phyloP scores from a whole-genome alignment of 441 rosid species.

The Gossypium schwendimanii region DNA sequence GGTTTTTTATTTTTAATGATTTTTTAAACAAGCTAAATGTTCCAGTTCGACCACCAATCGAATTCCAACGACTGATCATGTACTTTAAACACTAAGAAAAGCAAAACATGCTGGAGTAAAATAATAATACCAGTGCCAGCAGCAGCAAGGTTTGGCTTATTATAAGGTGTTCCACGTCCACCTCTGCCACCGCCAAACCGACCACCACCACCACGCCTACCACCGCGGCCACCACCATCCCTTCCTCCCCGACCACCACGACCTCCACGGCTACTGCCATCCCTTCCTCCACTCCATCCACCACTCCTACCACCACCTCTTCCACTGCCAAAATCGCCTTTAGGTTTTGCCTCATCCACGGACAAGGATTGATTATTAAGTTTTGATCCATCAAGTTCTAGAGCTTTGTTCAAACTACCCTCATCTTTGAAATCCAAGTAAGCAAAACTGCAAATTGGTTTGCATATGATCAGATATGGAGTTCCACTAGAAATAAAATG shows the following conservation, averaged over 20 bases:
- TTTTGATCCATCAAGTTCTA: slow-evolving; percentile 51
- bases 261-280: slow-evolving; percentile 22
- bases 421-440: slow-evolving; percentile 48
- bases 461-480: neutral
- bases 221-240: slow-evolving; percentile 14
- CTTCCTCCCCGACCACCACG: neutral
- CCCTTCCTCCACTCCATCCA: slow-evolving; percentile 27
- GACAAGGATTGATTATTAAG: slow-evolving; percentile 38
- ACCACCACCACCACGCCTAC: slow-evolving; percentile 19
- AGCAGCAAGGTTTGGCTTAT: slow-evolving; percentile 37
- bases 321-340: slow-evolving; percentile 26
- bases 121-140: slow-evolving; percentile 29
- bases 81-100: too few relatives aligned
- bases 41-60: too few relatives aligned
- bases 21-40: too few relatives aligned
- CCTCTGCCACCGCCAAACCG: slow-evolving; percentile 18
- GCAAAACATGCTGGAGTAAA: neutral
- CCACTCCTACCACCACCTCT: slow-evolving; percentile 36
- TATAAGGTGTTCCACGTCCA: slow-evolving; percentile 40
- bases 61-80: too few relatives aligned
- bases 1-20: too few relatives aligned
- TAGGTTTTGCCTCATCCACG: slow-evolving; percentile 71
- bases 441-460: slow-evolving; percentile 44
- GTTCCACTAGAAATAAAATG: neutral
- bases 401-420: slow-evolving; percentile 43